Percentiles rank a stretch among this genome's conserved stretches.
phyloP scores from a whole-genome alignment of 2,329 filamentous ascomycete genomes.

The Epichloe typhina region DNA sequence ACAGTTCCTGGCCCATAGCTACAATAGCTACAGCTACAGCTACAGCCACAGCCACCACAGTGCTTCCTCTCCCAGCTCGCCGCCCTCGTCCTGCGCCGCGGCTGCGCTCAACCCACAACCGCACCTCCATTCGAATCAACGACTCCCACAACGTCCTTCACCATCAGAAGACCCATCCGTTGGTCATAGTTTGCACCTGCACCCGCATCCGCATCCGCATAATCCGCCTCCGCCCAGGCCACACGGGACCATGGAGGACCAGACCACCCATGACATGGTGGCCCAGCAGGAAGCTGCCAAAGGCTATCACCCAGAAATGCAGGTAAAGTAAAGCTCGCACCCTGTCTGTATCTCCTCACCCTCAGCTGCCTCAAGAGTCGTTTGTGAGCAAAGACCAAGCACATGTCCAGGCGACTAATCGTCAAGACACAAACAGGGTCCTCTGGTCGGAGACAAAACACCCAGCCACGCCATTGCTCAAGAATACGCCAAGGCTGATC shows the following conservation, averaged over 20 bases:
- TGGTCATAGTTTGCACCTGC: slow-evolving; percentile 6
- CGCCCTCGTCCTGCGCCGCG: slow-evolving; percentile 6
- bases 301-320: slow-evolving; percentile 43
- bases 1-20: slow-evolving; percentile 5
- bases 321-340: slow-evolving; percentile 34
- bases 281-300: slow-evolving; percentile 49
- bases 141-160: background rate
- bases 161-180: slow-evolving; percentile 4
- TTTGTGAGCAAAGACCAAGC: too few species aligned
- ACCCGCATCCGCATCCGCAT: background rate
- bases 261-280: slow-evolving; percentile 30
- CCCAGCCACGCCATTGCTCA: slow-evolving; percentile 65
- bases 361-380: too few species aligned
- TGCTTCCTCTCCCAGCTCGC: slow-evolving; percentile 1
- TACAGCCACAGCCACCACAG: slow-evolving; percentile 3
- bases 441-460: slow-evolving; percentile 66
- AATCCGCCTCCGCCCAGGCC: slow-evolving; percentile 6
- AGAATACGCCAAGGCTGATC: slow-evolving; percentile 82
- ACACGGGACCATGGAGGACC: slow-evolving; percentile 20
- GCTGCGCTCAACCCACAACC: slow-evolving; percentile 6
- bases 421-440: slow-evolving; percentile 44
- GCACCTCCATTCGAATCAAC: slow-evolving; percentile 4
- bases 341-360: too few species aligned
- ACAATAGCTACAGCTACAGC: background rate
- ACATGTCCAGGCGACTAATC: background rate